phyloP scores from a whole-genome alignment of 2,329 filamentous ascomycete genomes.

The Cryphonectria japonica region DNA sequence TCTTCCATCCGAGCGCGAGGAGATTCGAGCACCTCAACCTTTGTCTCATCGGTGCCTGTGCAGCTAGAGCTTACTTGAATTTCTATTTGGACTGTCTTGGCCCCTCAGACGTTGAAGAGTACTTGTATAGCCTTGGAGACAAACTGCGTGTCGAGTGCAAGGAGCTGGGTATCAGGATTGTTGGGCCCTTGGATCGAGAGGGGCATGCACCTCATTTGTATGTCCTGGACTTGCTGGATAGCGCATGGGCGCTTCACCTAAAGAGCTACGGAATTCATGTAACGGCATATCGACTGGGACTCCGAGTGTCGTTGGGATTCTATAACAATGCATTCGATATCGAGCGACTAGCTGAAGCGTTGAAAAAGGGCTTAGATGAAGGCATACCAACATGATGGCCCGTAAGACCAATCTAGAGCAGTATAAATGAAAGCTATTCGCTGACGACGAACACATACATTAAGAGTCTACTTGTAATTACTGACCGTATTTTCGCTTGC shows the following conservation, averaged over 20 bases:
- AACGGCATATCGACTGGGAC: neutral
- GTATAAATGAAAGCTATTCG: no score
- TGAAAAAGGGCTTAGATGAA: neutral
- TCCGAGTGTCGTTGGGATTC: neutral
- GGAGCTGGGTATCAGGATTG: constrained; percentile 32
- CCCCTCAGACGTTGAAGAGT: neutral
- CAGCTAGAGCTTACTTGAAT: constrained; percentile 28
- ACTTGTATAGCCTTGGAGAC: constrained; percentile 25
- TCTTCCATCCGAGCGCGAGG: constrained; percentile 29
- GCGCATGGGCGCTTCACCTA: neutral
- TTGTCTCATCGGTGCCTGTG: constrained; percentile 33
- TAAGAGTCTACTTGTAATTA: no score
- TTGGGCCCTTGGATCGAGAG: constrained; percentile 31
- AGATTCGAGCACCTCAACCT: constrained; percentile 40
- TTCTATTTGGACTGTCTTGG: neutral
- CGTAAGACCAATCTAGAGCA: no score
- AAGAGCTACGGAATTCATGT: neutral
- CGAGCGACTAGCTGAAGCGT: neutral
- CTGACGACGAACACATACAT: no score
- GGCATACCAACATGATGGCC: neutral
- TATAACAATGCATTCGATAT: neutral
- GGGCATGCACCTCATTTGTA: constrained; percentile 38
- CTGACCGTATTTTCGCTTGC: no score
- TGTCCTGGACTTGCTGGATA: constrained; percentile 30
- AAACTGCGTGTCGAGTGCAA: constrained; percentile 31